Evolutionary conservation across 163 green algal species (phyloP), one percentile per base, ranked within the genome.

Genomic region (Picocystis sp.): DNA sequence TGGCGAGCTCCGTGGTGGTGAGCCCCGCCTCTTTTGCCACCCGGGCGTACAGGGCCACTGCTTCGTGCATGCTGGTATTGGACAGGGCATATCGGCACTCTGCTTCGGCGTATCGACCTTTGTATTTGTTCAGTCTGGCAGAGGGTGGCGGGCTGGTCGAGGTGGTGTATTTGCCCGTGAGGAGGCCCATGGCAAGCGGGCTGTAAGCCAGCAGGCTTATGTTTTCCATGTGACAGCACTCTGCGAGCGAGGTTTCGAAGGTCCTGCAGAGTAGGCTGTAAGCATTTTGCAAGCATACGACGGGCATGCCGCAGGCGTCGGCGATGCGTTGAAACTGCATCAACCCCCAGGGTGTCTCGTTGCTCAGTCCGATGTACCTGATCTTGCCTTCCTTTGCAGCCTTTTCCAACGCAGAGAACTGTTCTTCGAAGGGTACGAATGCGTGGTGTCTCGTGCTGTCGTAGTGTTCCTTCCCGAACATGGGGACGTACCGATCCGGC

Each of bases 381-480:
- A 94, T 67, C 65, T 94, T 94, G 42, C 85, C 85, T 9, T 60
- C 59, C 10, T 45, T 13, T 12, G 83, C 59, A 1, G 72, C 73
- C 14, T 17, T 11, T 3, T 42, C 50, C 46, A 94, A 47, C 8
- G 79, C 86, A n/a, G 72, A 71, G 46, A 93, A 61, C 71, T 94
- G 86, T 57, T 93, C 84, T 65, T 92, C 76, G 17, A 95, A 45
- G 2, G 70, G 68, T n/a, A 77, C 52, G 10, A 61, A 57, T 11
- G 21, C 51, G 11, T 17, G 34, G 51, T 21, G 23, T 22, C 3
- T 47, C 14, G 22, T 33, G 0, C 70, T 63, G 43, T 88, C 69
- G 60, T 84, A 95, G 6, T 92, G 77, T 1, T 69, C 49, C 35
- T 94, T 82, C 1, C 86, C 86, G 75, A 94, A 95, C 84, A 94